These are phyloP conservation scores for Ustilago bromivora DNA, from an alignment of 1,284 basidiomycete genomes.

Conservation along the genomic window DNA sequence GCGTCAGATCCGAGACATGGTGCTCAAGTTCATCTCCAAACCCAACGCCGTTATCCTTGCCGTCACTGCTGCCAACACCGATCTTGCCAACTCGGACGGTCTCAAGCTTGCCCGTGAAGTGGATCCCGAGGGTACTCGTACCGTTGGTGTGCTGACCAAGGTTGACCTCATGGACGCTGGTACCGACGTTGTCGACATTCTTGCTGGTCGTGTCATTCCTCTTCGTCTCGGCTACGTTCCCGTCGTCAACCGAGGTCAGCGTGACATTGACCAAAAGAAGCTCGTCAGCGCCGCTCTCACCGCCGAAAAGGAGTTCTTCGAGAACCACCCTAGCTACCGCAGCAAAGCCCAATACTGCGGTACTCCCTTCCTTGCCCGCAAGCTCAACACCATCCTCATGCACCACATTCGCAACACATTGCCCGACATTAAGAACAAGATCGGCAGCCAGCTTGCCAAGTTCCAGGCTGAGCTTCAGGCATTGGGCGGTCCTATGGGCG, in stretches of 20 bases:
- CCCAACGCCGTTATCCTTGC: conserved; percentile 97
- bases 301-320: conserved; percentile 92
- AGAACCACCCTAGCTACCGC: conserved; percentile 88
- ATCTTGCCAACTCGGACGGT: conserved; percentile 97
- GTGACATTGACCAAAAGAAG: conserved; percentile 93
- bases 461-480: conserved; percentile 97
- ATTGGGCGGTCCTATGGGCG: conserved; percentile 95
- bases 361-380: conserved; percentile 92
- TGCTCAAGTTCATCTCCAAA: conserved; percentile 94
- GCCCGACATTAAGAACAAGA: conserved; percentile 98
- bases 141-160: conserved; percentile 95
- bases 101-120: conserved; percentile 95
- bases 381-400: conserved; percentile 93
- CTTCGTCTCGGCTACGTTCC: conserved; percentile 98
- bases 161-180: conserved; percentile 99
- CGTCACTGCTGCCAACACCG: conserved; percentile 96
- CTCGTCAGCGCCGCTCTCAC: conserved; percentile 85
- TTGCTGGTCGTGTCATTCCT: conserved; percentile 95
- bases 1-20: conserved; percentile 91
- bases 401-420: conserved; percentile 98
- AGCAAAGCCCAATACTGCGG: conserved; percentile 98
- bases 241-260: conserved; percentile 95
- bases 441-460: conserved; percentile 98
- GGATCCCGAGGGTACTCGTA: conserved; percentile 93
- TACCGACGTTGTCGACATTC: conserved; percentile 94